These are phyloP conservation scores for Mortierella hygrophila DNA, from an alignment of 192 early-diverging fungal genomes.

Conservation along the genomic window DNA sequence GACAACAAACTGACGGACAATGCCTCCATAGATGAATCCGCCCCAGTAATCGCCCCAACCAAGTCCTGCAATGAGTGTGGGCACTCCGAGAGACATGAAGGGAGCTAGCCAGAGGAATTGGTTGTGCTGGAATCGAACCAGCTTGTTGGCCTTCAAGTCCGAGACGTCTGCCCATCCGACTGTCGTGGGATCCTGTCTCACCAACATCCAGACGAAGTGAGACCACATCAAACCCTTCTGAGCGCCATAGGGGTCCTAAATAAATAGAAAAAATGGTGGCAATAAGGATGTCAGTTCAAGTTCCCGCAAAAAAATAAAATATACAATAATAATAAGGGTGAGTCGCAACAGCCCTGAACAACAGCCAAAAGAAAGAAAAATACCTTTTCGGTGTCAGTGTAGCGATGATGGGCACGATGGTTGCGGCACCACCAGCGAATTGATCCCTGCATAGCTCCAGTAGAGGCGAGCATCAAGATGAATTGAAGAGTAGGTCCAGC, in stretches of 20 bases:
- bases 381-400: slow-evolving; percentile 58
- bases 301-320: background rate
- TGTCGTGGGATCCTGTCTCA: slow-evolving; percentile 72
- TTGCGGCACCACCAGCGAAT: slow-evolving; percentile 87
- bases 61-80: slow-evolving; percentile 83
- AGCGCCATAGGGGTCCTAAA: slow-evolving; percentile 84
- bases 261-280: slow-evolving; percentile 62
- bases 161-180: slow-evolving; percentile 82
- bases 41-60: slow-evolving; percentile 84
- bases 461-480: slow-evolving; percentile 65
- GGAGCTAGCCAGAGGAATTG: slow-evolving; percentile 79
- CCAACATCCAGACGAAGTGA: slow-evolving; percentile 88
- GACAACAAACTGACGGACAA: slow-evolving; percentile 76
- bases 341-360: background rate
- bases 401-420: slow-evolving; percentile 88
- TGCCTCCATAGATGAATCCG: slow-evolving; percentile 81
- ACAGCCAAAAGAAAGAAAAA: too few relatives aligned
- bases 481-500: slow-evolving; percentile 70
- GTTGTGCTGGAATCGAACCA: slow-evolving; percentile 84
- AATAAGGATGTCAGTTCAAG: slow-evolving; percentile 22
- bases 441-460: slow-evolving; percentile 83
- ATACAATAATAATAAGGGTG: background rate
- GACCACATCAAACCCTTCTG: slow-evolving; percentile 83
- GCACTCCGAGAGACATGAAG: slow-evolving; percentile 78
- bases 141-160: slow-evolving; percentile 80